Percentiles rank a stretch among this genome's conserved stretches.
Evolutionary conservation across 78 protist species (phyloP).

Genomic region (Pelomyxa schiedti): DNA sequence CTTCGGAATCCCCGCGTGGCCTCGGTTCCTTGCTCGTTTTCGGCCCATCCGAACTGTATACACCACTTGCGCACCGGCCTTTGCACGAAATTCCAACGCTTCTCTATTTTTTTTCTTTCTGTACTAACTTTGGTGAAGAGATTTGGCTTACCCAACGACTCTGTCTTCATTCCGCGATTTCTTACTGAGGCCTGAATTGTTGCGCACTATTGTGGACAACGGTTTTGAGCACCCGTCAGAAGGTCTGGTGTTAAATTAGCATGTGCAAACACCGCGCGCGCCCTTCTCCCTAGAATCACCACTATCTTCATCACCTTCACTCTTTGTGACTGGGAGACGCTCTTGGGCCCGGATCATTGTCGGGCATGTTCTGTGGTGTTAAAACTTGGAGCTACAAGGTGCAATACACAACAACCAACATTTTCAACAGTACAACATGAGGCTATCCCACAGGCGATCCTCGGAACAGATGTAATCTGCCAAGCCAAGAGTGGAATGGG

Average conservation of each 20-base stretch:
- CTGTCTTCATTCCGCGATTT: conserved; percentile 86
- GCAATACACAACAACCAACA: not conserved
- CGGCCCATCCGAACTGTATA: too few species aligned
- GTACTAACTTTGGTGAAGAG: not conserved
- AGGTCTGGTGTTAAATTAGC: conserved; percentile 13
- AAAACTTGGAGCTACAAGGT: not conserved
- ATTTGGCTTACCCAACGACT: conserved; percentile 64
- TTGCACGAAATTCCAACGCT: not conserved
- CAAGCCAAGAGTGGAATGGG: conserved; percentile 99
- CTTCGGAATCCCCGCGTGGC: not conserved
- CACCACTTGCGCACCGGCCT: not conserved
- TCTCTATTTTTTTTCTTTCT: not conserved
- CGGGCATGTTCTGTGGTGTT: not conserved
- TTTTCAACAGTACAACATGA: conserved; percentile 87
- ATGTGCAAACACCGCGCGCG: too few species aligned
- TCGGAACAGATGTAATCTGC: conserved; percentile 89
- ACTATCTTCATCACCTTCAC: not conserved
- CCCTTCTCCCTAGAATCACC: not conserved
- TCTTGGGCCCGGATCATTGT: too few species aligned
- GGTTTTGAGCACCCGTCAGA: conserved; percentile 99
- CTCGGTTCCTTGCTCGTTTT: too few species aligned
- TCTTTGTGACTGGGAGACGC: too few species aligned
- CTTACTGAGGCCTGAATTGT: conserved; percentile 88
- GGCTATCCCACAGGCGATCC: conserved; percentile 91
- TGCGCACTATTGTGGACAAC: conserved; percentile 83